Conservation (phyloP, 345 rosid species). For the Salix purpurea region DNA sequence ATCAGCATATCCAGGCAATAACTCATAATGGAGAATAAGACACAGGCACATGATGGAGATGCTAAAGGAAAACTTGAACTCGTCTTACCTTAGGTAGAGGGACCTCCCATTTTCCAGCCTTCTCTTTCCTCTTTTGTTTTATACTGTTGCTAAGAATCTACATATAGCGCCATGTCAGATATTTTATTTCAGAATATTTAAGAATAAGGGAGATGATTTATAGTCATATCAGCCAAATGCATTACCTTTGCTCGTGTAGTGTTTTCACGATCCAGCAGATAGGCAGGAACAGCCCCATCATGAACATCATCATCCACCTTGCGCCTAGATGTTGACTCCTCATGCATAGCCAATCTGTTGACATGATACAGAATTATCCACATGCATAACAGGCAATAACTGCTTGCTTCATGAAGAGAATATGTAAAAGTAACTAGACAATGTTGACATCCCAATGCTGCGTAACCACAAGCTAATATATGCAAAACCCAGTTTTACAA, state of each 20-base stretch:
- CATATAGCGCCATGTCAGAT: conserved; percentile 4
- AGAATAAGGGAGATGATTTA: neutral
- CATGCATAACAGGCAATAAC: neutral
- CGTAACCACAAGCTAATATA: neutral
- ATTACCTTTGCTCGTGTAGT: conserved; percentile 78
- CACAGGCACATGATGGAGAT: neutral
- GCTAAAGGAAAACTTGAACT: neutral
- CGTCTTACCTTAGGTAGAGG: conserved; percentile 75
- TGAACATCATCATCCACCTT: conserved; percentile 78
- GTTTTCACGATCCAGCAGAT: conserved; percentile 87
- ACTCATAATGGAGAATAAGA: neutral
- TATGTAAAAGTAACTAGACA: neutral
- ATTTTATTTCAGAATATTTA: neutral
- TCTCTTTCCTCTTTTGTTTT: conserved; percentile 95
- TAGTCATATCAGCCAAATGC: neutral
- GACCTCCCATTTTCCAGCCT: conserved; percentile 97
- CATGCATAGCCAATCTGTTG: conserved; percentile 82
- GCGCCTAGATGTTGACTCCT: conserved; percentile 79
- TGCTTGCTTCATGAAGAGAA: neutral
- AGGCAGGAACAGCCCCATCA: conserved; percentile 96
- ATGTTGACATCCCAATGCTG: neutral
- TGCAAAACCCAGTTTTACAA: neutral
- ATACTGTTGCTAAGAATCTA: conserved; percentile 91
- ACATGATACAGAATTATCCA: conserved; percentile 1
- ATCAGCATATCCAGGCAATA: neutral